Evolutionary conservation across 2,329 filamentous ascomycete species (phyloP), one percentile per base, ranked within the genome.

Genomic region (Alternaria arborescens): DNA sequence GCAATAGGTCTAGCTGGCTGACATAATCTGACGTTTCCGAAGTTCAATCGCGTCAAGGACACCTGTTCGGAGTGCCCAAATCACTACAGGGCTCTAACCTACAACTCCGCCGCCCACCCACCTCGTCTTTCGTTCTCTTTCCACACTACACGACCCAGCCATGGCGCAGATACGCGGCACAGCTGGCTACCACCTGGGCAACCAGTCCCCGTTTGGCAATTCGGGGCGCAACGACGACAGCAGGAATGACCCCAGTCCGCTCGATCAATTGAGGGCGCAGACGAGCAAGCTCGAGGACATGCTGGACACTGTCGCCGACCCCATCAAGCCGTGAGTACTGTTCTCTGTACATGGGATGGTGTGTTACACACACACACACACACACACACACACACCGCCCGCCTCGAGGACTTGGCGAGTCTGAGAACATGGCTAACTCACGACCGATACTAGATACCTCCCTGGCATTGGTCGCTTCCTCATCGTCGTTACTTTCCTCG

Each of bases 211-310:
- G 66, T 94, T 93, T 73, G 89, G 87, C 66, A 87, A 85, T 48
- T 84, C 84, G 61, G 85, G 82, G 72, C 83, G 82, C 67, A 82
- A 79, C 69, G 86, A 90, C 69, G 72, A 69, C 42, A 87, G 85
- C 60, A 87, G 84, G 59, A 87, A 85, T 76, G 89, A 93, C 72
- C 87, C 90, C 50, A 92, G 88, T 79, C 89, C 91, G 59, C 87
- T 99, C 71, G 95, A 97, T 79, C 87, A 92, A 73, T 93, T 99
- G 77, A 87, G 95, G 67, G 88, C 93, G 79, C 94, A 98, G 81
- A 99, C 95, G 52, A 97, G 92, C 89, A 98, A 97, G 86, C 94
- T 99, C 69, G 95, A 99, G 83, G 95, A 99, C 78, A 82, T 92
- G 78, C 82, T 99, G 77, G 95, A 98, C 81, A 92, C 88, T 28